A percentile compares a stretch with the other conserved stretches of the same genome.
Conservation (phyloP, 2,329 filamentous ascomycete genomes). For the Thermochaetoides dissita region DNA sequence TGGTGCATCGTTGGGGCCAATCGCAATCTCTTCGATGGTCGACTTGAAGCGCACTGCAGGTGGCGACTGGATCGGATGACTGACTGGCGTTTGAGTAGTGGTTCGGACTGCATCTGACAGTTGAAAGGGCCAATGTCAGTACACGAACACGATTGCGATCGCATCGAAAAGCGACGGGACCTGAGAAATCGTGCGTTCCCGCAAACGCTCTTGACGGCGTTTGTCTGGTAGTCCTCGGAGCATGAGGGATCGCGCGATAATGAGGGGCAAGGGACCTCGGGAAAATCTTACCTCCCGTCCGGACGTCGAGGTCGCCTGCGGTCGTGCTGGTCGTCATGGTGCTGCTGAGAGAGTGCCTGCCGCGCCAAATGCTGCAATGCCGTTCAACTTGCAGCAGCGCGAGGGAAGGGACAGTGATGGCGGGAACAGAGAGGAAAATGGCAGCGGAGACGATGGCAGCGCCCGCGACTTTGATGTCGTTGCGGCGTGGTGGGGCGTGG, state of each 20-base stretch:
- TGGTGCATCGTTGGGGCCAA: conserved; percentile 33
- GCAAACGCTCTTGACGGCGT: too few relatives aligned
- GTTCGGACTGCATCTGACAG: conserved; percentile 6
- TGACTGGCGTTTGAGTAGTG: conserved; percentile 3
- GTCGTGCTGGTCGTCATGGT: conserved; percentile 6
- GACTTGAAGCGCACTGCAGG: conserved; percentile 59
- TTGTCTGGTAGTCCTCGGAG: too few relatives aligned
- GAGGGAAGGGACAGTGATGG: conserved; percentile 1
- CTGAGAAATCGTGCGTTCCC: too few relatives aligned
- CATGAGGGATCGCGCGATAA: too few relatives aligned
- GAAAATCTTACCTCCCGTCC: too few relatives aligned
- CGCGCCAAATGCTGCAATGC: neutral
- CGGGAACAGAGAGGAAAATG: conserved; percentile 1
- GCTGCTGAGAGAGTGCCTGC: neutral
- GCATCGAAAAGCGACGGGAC: too few relatives aligned
- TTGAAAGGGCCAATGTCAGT: conserved; percentile 1
- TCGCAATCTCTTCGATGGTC: conserved; percentile 59
- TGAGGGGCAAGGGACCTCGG: too few relatives aligned
- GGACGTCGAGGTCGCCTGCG: too few relatives aligned
- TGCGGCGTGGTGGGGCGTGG: conserved; percentile 10
- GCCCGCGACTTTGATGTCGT: conserved; percentile 5
- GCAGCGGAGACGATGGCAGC: conserved; percentile 1
- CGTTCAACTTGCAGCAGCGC: conserved; percentile 1
- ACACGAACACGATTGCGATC: neutral
- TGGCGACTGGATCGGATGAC: conserved; percentile 4